Evolutionary conservation across 2,329 filamentous ascomycete species (phyloP), one percentile per base, ranked within the genome.

Genomic region (Xylariaceae sp.): DNA sequence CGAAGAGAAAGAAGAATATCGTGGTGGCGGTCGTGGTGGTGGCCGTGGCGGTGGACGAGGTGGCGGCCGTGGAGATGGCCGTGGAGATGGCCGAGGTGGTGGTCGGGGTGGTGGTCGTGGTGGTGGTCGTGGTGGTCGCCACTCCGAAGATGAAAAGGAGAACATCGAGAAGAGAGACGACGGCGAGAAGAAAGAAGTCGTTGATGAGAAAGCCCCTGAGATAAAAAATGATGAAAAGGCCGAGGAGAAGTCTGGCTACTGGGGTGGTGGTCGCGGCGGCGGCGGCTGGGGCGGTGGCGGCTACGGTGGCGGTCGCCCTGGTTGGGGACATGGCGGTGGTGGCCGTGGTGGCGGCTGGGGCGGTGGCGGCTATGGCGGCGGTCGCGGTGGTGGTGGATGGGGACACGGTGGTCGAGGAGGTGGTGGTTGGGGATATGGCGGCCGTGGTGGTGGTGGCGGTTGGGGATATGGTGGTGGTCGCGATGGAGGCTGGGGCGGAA

Each of bases 1-100:
- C 7, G 52, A 50, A 44, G 51, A 50, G 18, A 31, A 38, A 19
- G 27, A 35, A 11, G 21, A 31, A 18, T 16, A 8, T n/a, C 28
- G 31, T 17, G 37, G 24, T 19, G 13, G 17, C 23, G 32, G 30
- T 26, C n/a, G 27, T 21, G 8, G 30, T 9, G 29, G 29, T 31
- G 14, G 27, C 2, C 27, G 21, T 24, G 12, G 18, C 13, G 17
- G 11, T 4, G 8, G 27, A 11, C 15, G n/a, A 8, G 15, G 41
- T 4, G 14, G 31, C 2, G 26, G 32, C 7, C 15, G 31, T 11
- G n/a, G 47, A 9, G 36, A 44, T 14, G 49, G 34, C 9, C 26
- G 33, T 9, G 32, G 26, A 9, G 24, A 26, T 1, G 16, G 9
- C 11, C n/a, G 36, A 18, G 38, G 29, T 3, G 26, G 44, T 9